A percentile compares a stretch with the other conserved stretches of the same genome.
Evolutionary conservation across 179 eudicot species (phyloP).

Genomic region (Sideroxylon spinosum): DNA sequence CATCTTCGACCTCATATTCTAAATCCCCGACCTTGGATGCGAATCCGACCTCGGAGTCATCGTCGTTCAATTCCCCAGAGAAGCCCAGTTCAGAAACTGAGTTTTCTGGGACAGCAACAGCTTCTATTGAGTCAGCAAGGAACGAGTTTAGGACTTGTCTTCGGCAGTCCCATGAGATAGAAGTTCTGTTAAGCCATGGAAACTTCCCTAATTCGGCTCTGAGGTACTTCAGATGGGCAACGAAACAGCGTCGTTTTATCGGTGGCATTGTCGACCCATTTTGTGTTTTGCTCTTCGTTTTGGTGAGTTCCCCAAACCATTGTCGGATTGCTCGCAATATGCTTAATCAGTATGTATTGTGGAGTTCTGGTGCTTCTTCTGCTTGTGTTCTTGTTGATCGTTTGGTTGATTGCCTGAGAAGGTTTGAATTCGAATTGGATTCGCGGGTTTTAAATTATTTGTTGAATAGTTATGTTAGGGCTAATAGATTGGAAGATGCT

Average conservation of each 20-base stretch:
- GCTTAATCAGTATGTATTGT: slow-evolving; percentile 24
- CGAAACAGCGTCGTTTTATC: slow-evolving; percentile 28
- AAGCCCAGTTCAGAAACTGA: slow-evolving; percentile 15
- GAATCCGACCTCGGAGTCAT: background rate
- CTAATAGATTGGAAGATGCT: slow-evolving; percentile 40
- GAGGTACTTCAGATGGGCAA: slow-evolving; percentile 30
- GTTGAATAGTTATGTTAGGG: slow-evolving; percentile 42
- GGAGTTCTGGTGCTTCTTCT: slow-evolving; percentile 24
- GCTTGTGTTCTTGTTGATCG: slow-evolving; percentile 33
- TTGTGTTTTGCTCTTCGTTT: slow-evolving; percentile 48
- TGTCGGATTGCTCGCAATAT: slow-evolving; percentile 13
- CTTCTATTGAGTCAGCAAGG: background rate
- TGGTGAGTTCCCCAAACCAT: slow-evolving; percentile 23
- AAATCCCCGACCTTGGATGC: background rate
- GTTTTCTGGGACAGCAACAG: background rate
- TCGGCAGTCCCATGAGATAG: slow-evolving; percentile 11
- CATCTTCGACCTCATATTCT: background rate
- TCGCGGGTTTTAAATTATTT: slow-evolving; percentile 34
- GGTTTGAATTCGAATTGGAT: slow-evolving; percentile 35
- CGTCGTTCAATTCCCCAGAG: background rate
- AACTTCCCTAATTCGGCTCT: slow-evolving; percentile 42
- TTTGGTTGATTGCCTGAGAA: slow-evolving; percentile 27
- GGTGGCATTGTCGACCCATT: slow-evolving; percentile 32
- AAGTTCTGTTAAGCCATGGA: slow-evolving; percentile 28
- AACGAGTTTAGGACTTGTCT: background rate